These are phyloP conservation scores for Trichoderma semiorbis DNA, from an alignment of 2,329 filamentous ascomycete species.

Conservation along the genomic window DNA sequence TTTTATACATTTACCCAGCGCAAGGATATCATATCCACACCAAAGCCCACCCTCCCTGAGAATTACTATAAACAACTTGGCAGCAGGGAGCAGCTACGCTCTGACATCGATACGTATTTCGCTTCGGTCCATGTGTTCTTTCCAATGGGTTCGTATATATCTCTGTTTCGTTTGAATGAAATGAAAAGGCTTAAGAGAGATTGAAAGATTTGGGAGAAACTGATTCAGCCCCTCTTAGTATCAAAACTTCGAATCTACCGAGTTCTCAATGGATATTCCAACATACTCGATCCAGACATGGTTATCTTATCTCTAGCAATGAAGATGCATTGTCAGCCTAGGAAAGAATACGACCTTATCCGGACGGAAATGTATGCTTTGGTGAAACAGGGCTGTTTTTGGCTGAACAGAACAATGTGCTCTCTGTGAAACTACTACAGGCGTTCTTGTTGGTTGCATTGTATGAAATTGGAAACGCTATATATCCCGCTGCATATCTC, in stretches of 20 bases:
- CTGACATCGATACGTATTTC: background rate
- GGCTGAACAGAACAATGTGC: background rate
- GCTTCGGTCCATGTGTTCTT: background rate
- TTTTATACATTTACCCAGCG: background rate
- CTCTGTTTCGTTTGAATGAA: background rate
- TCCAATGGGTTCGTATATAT: background rate
- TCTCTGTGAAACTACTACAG: background rate
- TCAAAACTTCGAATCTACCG: background rate
- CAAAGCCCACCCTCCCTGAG: background rate
- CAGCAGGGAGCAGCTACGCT: background rate
- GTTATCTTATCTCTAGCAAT: background rate
- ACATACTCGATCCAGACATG: background rate
- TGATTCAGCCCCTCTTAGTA: background rate
- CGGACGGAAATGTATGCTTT: background rate
- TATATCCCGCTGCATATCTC: background rate
- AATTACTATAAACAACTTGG: background rate
- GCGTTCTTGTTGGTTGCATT: background rate
- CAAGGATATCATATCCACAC: background rate
- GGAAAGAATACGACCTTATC: background rate
- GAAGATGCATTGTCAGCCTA: background rate
- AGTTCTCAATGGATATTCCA: background rate
- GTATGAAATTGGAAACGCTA: background rate
- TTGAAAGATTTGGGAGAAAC: background rate
- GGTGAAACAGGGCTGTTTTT: background rate
- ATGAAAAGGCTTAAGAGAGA: rapidly evolving